Conservation (phyloP, 805 yeast genomes). For the Zygosaccharomyces lentus region DNA sequence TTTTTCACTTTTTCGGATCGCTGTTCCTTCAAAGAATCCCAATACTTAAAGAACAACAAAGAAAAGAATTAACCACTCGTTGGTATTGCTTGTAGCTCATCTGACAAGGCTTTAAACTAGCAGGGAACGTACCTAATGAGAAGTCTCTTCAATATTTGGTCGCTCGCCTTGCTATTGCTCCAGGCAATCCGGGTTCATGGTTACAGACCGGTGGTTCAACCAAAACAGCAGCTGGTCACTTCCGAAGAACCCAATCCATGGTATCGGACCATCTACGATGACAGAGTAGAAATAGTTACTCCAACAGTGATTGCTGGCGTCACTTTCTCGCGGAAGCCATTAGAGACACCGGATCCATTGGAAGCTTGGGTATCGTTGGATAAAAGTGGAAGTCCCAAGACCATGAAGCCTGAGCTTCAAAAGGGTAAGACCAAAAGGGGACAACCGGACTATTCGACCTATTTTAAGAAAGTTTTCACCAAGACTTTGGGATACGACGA, state of each 20-base stretch:
- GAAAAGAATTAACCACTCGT: background rate
- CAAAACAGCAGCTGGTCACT: conserved; percentile 36
- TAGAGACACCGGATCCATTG: conserved; percentile 52
- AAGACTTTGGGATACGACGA: conserved; percentile 53
- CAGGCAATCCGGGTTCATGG: conserved; percentile 9
- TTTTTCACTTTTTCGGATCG: background rate
- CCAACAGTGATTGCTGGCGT: conserved; percentile 61
- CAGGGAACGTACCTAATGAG: background rate
- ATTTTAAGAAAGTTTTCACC: conserved; percentile 67
- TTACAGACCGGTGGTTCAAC: conserved; percentile 33
- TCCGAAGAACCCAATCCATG: conserved; percentile 54
- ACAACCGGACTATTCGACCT: conserved; percentile 69
- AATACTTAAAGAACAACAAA: background rate
- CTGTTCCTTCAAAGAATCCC: background rate
- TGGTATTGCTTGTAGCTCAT: background rate
- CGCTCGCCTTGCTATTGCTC: conserved; percentile 1
- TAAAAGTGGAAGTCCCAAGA: conserved; percentile 74
- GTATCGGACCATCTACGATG: conserved; percentile 63
- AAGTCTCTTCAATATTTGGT: background rate
- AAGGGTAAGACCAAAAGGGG: conserved; percentile 65
- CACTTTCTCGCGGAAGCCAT: conserved; percentile 46
- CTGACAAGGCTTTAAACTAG: background rate
- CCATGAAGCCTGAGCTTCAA: conserved; percentile 70
- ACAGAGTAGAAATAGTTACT: conserved; percentile 59
- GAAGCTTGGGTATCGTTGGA: conserved; percentile 79